A percentile compares a stretch with the other conserved stretches of the same genome.
These are phyloP conservation scores for Colletotrichum sp. DNA, from an alignment of 2,329 filamentous ascomycete genomes.

Conservation along the genomic window DNA sequence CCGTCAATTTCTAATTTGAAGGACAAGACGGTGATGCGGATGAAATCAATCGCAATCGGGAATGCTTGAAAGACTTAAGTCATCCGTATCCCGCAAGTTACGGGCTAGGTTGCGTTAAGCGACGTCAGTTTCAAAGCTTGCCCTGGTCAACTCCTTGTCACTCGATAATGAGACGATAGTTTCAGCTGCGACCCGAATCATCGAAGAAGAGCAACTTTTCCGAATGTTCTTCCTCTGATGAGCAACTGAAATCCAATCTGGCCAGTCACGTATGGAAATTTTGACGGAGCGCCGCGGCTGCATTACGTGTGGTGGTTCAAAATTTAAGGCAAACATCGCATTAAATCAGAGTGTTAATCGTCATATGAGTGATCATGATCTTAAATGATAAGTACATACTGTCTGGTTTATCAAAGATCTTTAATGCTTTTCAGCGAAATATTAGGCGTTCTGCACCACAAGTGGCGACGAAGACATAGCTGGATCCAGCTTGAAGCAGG, in stretches of 20 bases:
- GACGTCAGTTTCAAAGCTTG: background rate
- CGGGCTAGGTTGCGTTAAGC: background rate
- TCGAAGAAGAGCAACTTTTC: background rate
- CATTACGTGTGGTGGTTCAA: too few species aligned
- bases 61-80: background rate
- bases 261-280: background rate
- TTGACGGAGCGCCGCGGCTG: background rate
- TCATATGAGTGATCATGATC: too few species aligned
- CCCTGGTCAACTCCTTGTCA: background rate
- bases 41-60: background rate
- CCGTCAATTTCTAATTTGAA: background rate
- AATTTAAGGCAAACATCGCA: too few species aligned
- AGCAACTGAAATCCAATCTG: accelerated
- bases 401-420: too few species aligned
- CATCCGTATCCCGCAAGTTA: background rate
- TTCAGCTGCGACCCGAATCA: background rate
- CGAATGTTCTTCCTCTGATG: background rate
- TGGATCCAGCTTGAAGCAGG: too few species aligned
- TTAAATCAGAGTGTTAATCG: too few species aligned
- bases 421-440: too few species aligned
- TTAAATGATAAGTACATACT: background rate
- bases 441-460: too few species aligned
- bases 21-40: background rate
- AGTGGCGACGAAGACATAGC: too few species aligned
- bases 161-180: background rate